phyloP scores from a whole-genome alignment of 1,284 basidiomycete species.

The Cronartium quercuum region DNA sequence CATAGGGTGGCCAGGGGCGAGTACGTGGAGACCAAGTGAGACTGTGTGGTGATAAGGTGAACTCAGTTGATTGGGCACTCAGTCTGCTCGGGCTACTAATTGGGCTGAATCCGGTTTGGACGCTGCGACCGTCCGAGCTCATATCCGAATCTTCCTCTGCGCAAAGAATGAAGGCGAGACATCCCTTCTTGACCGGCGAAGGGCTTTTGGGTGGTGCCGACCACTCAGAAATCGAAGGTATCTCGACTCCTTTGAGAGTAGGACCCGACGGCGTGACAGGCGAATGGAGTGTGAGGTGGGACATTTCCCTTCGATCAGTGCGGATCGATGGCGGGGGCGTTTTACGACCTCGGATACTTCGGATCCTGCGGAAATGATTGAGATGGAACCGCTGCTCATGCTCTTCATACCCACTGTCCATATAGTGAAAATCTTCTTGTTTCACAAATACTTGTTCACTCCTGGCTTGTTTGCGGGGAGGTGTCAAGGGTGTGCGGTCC shows the following conservation, averaged over 20 bases:
- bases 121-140: neutral
- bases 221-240: slow-evolving; percentile 32
- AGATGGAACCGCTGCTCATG: neutral
- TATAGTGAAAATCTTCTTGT: neutral
- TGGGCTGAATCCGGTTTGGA: neutral
- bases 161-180: slow-evolving; percentile 33
- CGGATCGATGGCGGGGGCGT: slow-evolving; percentile 1
- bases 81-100: neutral
- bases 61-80: neutral
- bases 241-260: neutral
- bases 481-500: neutral
- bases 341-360: slow-evolving; percentile 3
- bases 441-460: neutral
- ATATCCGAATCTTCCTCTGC: slow-evolving; percentile 29
- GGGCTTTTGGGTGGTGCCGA: slow-evolving; percentile 8
- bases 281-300: neutral
- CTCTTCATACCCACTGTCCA: neutral
- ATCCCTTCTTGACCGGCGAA: slow-evolving; percentile 28
- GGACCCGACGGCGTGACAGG: neutral
- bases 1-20: neutral
- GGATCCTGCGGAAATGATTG: neutral
- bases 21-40: neutral
- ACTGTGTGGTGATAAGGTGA: neutral
- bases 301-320: neutral
- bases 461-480: neutral